phyloP scores from a whole-genome alignment of 2,329 filamentous ascomycete species.

The Penicillium oxalicum region DNA sequence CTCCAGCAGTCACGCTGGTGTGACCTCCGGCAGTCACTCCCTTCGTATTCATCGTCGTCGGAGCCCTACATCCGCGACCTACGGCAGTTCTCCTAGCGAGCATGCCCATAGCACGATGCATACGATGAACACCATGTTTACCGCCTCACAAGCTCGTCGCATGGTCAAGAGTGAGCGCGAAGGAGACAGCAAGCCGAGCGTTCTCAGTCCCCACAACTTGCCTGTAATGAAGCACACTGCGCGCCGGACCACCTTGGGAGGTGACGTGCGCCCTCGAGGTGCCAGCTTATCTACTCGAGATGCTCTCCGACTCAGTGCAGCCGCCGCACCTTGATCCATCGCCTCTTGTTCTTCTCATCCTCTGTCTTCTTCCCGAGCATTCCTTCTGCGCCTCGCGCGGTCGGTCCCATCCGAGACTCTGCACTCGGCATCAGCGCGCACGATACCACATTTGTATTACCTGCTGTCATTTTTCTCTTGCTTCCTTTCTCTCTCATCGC shows the following conservation, averaged over 20 bases:
- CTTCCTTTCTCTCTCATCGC: conserved; percentile 1
- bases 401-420: conserved; percentile 8
- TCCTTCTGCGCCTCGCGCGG: no score
- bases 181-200: conserved; percentile 49
- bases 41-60: conserved; percentile 48
- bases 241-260: conserved; percentile 39
- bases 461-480: conserved; percentile 2
- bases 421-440: conserved; percentile 21
- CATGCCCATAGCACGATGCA: conserved; percentile 23
- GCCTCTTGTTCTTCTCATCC: no score
- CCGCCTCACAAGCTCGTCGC: conserved; percentile 58
- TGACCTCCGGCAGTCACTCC: conserved; percentile 34
- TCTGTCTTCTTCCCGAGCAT: no score
- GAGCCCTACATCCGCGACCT: conserved; percentile 47
- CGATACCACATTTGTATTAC: conserved; percentile 27
- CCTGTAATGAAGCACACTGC: conserved; percentile 52
- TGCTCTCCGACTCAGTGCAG: conserved; percentile 34
- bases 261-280: conserved; percentile 37
- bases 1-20: conserved; percentile 40
- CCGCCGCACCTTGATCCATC: conserved; percentile 24
- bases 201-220: conserved; percentile 56
- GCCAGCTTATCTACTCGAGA: conserved; percentile 35
- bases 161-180: conserved; percentile 61
- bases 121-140: conserved; percentile 49
- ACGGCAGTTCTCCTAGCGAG: conserved; percentile 51